Evolutionary conservation across 768 basidiomycete genomes (phyloP).

Genomic region (Pisolithus microcarpus): DNA sequence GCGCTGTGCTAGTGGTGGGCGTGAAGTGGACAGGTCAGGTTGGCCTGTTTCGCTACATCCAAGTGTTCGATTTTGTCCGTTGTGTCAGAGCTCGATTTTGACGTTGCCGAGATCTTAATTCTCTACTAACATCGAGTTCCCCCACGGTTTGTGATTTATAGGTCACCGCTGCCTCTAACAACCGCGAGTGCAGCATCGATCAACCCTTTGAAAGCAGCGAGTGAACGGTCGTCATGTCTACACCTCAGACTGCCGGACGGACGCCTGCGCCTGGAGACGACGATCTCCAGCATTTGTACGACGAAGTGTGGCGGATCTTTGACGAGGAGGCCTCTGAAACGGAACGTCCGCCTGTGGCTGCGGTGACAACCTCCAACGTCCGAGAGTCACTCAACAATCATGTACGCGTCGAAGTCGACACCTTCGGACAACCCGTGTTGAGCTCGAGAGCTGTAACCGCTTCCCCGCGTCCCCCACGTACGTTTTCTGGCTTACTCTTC

Average conservation of each 20-base stretch:
- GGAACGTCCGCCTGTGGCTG: constrained; percentile 18
- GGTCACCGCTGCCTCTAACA: background rate
- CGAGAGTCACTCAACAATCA: constrained; percentile 15
- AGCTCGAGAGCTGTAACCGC: constrained; percentile 10
- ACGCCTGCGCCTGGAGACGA: constrained; percentile 50
- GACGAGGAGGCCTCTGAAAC: constrained; percentile 38
- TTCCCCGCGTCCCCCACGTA: constrained; percentile 18
- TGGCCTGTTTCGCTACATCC: background rate
- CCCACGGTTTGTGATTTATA: background rate
- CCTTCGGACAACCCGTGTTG: constrained; percentile 5
- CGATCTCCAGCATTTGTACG: constrained; percentile 67
- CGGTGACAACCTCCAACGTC: constrained; percentile 9
- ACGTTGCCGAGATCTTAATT: background rate
- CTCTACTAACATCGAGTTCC: background rate
- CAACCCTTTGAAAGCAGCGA: background rate
- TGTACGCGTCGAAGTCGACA: constrained; percentile 17
- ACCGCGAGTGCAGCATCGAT: constrained; percentile 4
- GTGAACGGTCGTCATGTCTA: constrained; percentile 26
- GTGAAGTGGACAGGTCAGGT: background rate
- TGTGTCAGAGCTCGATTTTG: background rate
- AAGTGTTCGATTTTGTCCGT: background rate
- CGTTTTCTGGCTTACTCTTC: constrained; percentile 2
- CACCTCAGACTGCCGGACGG: constrained; percentile 28
- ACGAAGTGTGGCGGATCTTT: constrained; percentile 68
- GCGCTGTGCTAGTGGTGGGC: background rate